Conservation (phyloP, 2,329 filamentous ascomycete species). For the Ophiostoma perfectum region DNA sequence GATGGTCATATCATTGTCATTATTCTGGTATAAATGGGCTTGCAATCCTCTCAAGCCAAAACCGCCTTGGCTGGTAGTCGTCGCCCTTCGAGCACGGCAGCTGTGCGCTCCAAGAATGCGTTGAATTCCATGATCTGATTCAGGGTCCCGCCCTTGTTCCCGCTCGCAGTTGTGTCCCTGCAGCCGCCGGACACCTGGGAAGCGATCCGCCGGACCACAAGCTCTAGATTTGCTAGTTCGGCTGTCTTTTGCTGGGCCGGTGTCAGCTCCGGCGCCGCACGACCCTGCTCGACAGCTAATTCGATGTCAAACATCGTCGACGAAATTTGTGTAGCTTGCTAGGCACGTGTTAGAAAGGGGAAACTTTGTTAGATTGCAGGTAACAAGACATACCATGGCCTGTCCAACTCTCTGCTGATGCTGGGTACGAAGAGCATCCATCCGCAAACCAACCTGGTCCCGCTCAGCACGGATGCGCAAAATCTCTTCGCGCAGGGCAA, state of each 20-base stretch:
- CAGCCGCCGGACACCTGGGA: conserved; percentile 48
- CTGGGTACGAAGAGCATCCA: conserved; percentile 56
- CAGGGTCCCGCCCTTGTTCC: conserved; percentile 44
- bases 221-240: conserved; percentile 52
- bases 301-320: conserved; percentile 58
- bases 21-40: background rate
- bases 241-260: conserved; percentile 44
- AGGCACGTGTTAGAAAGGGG: no score
- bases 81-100: conserved; percentile 47
- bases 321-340: conserved; percentile 48
- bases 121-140: conserved; percentile 58
- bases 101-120: conserved; percentile 56
- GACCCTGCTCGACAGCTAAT: conserved; percentile 42
- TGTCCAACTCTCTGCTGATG: conserved; percentile 52
- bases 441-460: conserved; percentile 56
- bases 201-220: conserved; percentile 50
- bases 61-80: background rate
- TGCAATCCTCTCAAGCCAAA: background rate
- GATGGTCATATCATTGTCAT: background rate
- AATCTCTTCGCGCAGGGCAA: conserved; percentile 55
- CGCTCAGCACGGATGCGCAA: conserved; percentile 53
- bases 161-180: conserved; percentile 37
- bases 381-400: conserved; percentile 34
- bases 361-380: no score
- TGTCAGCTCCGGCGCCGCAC: conserved; percentile 43